Base-by-base conservation (phyloP, 106 monocot genomes). In the Allium fistulosum region DNA sequence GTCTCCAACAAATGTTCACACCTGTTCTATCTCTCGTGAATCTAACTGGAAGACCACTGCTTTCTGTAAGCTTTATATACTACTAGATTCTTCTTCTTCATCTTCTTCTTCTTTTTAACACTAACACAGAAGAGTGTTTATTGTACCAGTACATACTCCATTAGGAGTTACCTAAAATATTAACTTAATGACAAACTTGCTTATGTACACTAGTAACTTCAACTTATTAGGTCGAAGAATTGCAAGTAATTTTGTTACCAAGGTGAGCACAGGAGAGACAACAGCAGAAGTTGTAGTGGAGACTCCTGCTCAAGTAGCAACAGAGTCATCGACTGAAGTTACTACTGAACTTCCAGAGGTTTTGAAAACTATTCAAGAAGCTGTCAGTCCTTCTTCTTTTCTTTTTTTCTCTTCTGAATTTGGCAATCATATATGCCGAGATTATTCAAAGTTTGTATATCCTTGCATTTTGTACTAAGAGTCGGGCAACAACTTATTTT, bases 251-350 rank as follows among this genome's bases (percentile, higher is more conserved):
- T 67, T 83, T 68, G 62, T 67, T 53, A 48, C 76, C 16, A 87
- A 63, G 82, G 80, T 82, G 7, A 79, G 79, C 7, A 79, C 82
- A 11, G 82, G 79, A 69, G 86, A 82, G 70, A 60, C 72, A n/a
- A 12, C 78, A 59, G 68, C 68, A 48, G 74, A 74, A 71, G 59
- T 77, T 59, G 49, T 62, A 48, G 69, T 78, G 10, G 80, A 83
- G n/a, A 46, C 65, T 59, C 79, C 82, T 3, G 87, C 82, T 59
- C 49, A 82, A 22, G 63, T 86, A 26, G 15, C 11, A 55, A 55
- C 53, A 55, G 53, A 55, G 7, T 10, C 78, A 59, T 37, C 37
- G 37, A 65, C 68, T 53, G 74, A 74, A 71, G 59, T 77, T 59
- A 45, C 66, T 27, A 72, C 81, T 14, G 80, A 83, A 17, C 51